These are phyloP conservation scores for Vicia villosa DNA, from an alignment of 306 rosid species.

Conservation along the genomic window DNA sequence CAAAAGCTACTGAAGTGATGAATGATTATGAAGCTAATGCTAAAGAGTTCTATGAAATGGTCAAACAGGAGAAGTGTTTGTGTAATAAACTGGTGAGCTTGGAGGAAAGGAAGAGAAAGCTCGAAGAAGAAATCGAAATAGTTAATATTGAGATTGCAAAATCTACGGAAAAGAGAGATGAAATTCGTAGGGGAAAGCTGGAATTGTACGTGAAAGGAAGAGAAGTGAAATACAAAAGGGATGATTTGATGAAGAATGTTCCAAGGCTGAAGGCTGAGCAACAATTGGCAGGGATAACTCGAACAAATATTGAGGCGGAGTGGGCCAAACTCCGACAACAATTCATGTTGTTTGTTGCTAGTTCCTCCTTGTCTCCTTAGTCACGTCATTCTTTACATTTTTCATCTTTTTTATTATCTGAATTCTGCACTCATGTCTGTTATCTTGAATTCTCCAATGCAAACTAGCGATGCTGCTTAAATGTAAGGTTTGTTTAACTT, in stretches of 20 bases:
- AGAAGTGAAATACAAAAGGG: conserved; percentile 8
- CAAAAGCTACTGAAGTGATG: conserved; percentile 4
- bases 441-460: no score
- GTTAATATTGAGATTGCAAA: conserved; percentile 18
- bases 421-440: no score
- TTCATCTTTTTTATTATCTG: no score
- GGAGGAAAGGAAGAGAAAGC: conserved; percentile 26
- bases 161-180: background rate
- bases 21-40: conserved; percentile 3
- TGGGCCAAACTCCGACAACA: conserved; percentile 8
- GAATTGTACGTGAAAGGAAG: conserved; percentile 18
- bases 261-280: conserved; percentile 25
- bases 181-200: background rate
- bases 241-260: background rate
- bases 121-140: conserved; percentile 30
- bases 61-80: background rate
- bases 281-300: conserved; percentile 9
- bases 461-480: no score
- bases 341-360: background rate
- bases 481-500: no score
- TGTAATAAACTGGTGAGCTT: background rate
- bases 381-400: no score
- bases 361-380: no score
- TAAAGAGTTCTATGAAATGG: background rate
- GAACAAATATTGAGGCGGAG: conserved; percentile 12